Base-by-base conservation (phyloP, 495 filamentous ascomycete species). In the Neurospora sp. region DNA sequence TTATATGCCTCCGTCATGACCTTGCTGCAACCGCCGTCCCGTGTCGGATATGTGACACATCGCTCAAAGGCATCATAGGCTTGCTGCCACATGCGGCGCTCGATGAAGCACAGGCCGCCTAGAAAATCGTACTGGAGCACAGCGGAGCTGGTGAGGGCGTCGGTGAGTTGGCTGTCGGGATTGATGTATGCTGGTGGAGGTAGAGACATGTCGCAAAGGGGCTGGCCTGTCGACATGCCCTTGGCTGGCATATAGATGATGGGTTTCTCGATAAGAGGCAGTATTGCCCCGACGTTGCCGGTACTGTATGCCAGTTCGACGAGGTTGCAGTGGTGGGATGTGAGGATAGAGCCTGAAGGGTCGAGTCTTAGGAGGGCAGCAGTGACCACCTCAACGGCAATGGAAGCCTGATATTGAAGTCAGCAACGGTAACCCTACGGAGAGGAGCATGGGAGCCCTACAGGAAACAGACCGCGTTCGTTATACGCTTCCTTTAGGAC, bases 1-100 rank as follows among this genome's bases (percentile, higher is more conserved):
- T 95, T 97, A 84, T 97, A 96, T 16, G 93, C 93, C 76, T 97
- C 94, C 3, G 92, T 85, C 90, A 94, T 93, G 39, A 96, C 86
- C 80, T 89, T 91, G 81, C 90, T 95, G 22, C 87, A 84, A 14
- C 85, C 80, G 31, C 81, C 85, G 16, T 87, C 84, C 41, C 80
- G 82, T 1, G 87, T 82, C 10, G 94, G 94, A 46, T 86, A 87
- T 18, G 89, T 86, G 39, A 95, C 84, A 48, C 90, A 88, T 71
- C 88, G 84, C 73, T 90, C 90, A 38, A 98, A 84, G 69, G 91
- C 92, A 61, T 90, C 86, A 38, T 87, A 83, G 0, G 95, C 94
- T 72, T 88, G 88, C 39, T 85, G 81, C 92, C 92, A 98, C 70
- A 91, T 81, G 74, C 89, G 88, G 18, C 89, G 76, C 6, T 88